Conservation (phyloP, 2,329 filamentous ascomycete species). For the Lasiodiplodia sp. region DNA sequence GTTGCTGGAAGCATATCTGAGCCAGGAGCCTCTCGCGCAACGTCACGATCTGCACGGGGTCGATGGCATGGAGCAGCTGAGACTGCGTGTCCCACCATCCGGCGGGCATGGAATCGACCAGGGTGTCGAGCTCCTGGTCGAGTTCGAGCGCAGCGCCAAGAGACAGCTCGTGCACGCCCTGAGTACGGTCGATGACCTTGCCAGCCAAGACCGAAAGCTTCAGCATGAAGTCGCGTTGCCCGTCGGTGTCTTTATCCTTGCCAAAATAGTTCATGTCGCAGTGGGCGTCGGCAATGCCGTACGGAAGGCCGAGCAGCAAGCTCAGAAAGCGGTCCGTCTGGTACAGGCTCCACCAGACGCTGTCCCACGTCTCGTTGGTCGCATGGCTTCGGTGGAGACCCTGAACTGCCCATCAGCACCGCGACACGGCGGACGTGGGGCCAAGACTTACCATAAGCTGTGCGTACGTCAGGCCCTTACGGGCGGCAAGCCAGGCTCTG, state of each 20-base stretch:
- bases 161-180: slow-evolving; percentile 45
- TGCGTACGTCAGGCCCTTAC: slow-evolving; percentile 60
- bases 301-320: slow-evolving; percentile 62
- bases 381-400: slow-evolving; percentile 49
- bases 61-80: slow-evolving; percentile 40
- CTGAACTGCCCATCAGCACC: slow-evolving; percentile 33
- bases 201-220: slow-evolving; percentile 49
- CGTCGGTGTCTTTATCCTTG: slow-evolving; percentile 23
- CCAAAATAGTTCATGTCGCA: slow-evolving; percentile 40
- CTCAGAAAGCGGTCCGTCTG: slow-evolving; percentile 60
- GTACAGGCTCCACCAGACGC: slow-evolving; percentile 50
- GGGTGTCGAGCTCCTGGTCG: slow-evolving; percentile 52
- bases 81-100: slow-evolving; percentile 48
- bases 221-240: slow-evolving; percentile 38
- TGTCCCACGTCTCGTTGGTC: slow-evolving; percentile 43
- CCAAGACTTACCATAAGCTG: slow-evolving; percentile 57
- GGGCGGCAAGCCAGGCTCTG: slow-evolving; percentile 60
- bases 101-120: slow-evolving; percentile 47
- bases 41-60: slow-evolving; percentile 39
- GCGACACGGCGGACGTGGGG: not conserved
- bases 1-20: slow-evolving; percentile 55
- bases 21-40: slow-evolving; percentile 49
- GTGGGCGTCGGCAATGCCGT: slow-evolving; percentile 50
- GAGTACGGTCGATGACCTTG: slow-evolving; percentile 53
- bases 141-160: slow-evolving; percentile 50